Evolutionary conservation across 306 rosid species (phyloP).

Genomic region (Begonia fuchsioides): DNA sequence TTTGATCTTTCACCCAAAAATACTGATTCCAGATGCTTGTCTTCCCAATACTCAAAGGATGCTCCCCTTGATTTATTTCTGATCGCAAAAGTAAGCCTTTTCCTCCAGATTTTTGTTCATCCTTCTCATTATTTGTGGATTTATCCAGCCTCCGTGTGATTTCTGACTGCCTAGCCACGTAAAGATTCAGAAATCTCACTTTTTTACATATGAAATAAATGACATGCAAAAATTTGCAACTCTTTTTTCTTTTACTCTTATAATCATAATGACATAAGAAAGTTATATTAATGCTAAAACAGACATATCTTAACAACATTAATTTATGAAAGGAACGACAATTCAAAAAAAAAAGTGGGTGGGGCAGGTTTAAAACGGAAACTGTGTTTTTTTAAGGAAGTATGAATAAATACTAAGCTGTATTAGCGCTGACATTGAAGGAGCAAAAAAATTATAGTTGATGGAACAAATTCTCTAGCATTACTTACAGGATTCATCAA

Average conservation of each 20-base stretch:
- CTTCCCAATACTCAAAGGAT: slow-evolving; percentile 97
- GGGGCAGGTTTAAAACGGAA: too few species aligned
- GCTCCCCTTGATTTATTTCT: slow-evolving; percentile 80
- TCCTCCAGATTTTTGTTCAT: slow-evolving; percentile 34
- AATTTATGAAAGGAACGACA: too few species aligned
- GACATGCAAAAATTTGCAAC: too few species aligned
- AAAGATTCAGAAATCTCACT: slow-evolving; percentile 57
- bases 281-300: too few species aligned
- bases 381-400: too few species aligned
- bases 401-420: too few species aligned
- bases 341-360: too few species aligned
- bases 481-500: slow-evolving; percentile 96
- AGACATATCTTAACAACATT: too few species aligned
- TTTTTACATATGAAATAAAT: slow-evolving; percentile 13
- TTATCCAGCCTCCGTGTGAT: slow-evolving; percentile 72
- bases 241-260: too few species aligned
- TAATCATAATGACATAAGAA: too few species aligned
- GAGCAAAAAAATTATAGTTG: too few species aligned
- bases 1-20: slow-evolving; percentile 49
- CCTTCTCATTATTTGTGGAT: slow-evolving; percentile 35
- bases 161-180: slow-evolving; percentile 99
- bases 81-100: slow-evolving; percentile 76
- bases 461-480: slow-evolving; percentile 7
- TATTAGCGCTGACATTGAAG: too few species aligned
- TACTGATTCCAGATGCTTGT: slow-evolving; percentile 93